Conservation (phyloP, 768 basidiomycete genomes). For the Gymnopilus junonius region DNA sequence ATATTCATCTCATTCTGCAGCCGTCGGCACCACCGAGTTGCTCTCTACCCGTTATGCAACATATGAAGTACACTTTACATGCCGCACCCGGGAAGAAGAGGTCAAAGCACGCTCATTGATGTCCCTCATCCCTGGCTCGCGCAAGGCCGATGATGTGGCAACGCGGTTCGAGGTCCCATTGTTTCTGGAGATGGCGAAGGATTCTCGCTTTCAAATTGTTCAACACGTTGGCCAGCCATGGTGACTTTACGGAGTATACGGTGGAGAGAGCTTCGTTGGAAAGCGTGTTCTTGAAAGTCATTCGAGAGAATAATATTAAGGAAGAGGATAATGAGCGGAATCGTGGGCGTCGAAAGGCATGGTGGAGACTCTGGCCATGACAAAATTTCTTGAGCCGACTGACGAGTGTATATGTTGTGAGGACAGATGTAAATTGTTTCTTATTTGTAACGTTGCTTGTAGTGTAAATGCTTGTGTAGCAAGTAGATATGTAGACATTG, state of each 20-base stretch:
- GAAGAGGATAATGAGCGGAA: constrained; percentile 41
- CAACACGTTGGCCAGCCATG: constrained; percentile 52
- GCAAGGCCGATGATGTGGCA: constrained; percentile 74
- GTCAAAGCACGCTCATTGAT: constrained; percentile 61
- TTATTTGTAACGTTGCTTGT: neutral
- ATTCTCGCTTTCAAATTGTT: constrained; percentile 64
- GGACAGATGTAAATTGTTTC: neutral
- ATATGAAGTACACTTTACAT: constrained; percentile 80
- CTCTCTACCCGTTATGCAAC: constrained; percentile 70
- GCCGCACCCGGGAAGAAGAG: constrained; percentile 65
- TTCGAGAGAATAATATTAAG: constrained; percentile 59
- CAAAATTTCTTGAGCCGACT: neutral
- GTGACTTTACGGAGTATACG: constrained; percentile 66
- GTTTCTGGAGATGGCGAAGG: constrained; percentile 37
- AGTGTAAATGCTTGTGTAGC: neutral
- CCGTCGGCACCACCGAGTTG: constrained; percentile 66
- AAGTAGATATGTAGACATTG: no score
- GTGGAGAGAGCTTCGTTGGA: constrained; percentile 74
- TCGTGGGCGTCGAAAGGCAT: neutral
- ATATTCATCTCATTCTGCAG: constrained; percentile 33
- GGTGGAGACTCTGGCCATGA: constrained; percentile 1
- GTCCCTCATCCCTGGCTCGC: constrained; percentile 61
- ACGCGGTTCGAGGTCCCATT: constrained; percentile 79
- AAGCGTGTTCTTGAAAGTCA: constrained; percentile 75
- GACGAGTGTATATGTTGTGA: neutral